Base-by-base conservation (phyloP, 352 stramenopile species). In the Pythium sp. region DNA sequence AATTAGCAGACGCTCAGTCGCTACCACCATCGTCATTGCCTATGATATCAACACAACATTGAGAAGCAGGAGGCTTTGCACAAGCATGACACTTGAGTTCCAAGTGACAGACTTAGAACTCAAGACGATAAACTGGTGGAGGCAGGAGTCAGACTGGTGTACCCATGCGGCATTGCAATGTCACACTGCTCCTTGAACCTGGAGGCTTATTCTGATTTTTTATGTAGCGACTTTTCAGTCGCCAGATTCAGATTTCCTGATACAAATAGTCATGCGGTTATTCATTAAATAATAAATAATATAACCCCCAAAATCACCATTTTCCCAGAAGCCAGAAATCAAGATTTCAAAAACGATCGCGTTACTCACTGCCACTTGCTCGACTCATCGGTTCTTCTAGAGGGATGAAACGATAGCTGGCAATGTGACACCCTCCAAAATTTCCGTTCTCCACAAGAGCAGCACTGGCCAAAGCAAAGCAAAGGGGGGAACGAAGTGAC, bases 341-440 rank as follows among this genome's bases (percentile, higher is more conserved):
- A 47, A 20, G 14, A 12, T 47, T 49, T 22, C 14, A 22, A 18
- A 5, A 6, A 15, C 11, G 43, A 49, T 49, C 18, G 43, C 43
- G 15, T n/a, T 11, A 49, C 43, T 49, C 43, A n/a, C 41, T 15
- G 11, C 34, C 34, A 9, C 34, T 4, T 41, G 34, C 34, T 41
- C 34, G 34, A 41, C 15, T 20, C 41, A 49, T 49, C 18, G 18
- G 43, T 56, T 58, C 51, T 58, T 34, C 3, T 34, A 58, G 51
- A 58, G 51, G 6, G 51, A 34, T 32, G 36, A 43, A 43, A 18
- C 36, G 3, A 18, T 32, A 26, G n/a, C 6, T 47, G 43, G 14
- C 41, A 47, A n/a, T 51, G 43, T 51, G 43, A 51, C 43, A 51
- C 43, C 41, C 58, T 64, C 28, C 5, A 64, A 64, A 55, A 22